Evolutionary conservation across 306 rosid genomes (phyloP).

Genomic region (Sicyos edulis): DNA sequence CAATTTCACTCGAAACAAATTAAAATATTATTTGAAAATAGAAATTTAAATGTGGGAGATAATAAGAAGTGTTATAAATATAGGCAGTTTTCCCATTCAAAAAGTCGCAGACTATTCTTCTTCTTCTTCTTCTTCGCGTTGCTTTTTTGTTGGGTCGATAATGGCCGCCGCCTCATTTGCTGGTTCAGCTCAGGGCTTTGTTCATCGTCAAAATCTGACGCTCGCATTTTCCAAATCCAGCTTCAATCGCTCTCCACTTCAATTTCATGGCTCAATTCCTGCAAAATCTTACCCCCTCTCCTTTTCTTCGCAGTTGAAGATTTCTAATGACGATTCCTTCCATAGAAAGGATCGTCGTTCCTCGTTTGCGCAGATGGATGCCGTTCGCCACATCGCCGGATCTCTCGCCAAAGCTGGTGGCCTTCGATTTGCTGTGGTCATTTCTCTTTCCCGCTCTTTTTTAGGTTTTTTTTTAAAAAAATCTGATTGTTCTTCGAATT

Average conservation of each 20-base stretch:
- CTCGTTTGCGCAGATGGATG: constrained; percentile 46
- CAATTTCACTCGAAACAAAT: too few species aligned
- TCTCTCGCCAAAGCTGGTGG: constrained; percentile 62
- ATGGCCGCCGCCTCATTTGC: constrained; percentile 14
- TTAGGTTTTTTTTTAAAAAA: neutral
- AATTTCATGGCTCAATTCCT: neutral
- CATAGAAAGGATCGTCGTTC: constrained; percentile 37
- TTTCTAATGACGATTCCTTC: constrained; percentile 16
- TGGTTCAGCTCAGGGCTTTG: neutral
- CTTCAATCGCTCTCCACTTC: constrained; percentile 6
- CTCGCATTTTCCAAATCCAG: neutral
- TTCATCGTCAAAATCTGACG: neutral
- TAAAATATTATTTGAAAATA: too few species aligned
- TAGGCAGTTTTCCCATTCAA: too few species aligned
- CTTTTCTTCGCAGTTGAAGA: neutral
- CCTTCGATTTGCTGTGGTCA: constrained; percentile 83
- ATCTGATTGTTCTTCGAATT: constrained; percentile 8
- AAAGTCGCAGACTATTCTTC: neutral
- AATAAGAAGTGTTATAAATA: too few species aligned
- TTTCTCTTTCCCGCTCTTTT: constrained; percentile 2
- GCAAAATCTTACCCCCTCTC: constrained; percentile 9
- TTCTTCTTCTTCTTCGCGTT: neutral
- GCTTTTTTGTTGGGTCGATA: neutral
- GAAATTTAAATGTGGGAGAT: too few species aligned
- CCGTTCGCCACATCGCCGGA: constrained; percentile 75